Percentiles rank a stretch among this genome's conserved stretches.
phyloP scores from a whole-genome alignment of 352 stramenopile species.

The Phytophthora sp. region DNA sequence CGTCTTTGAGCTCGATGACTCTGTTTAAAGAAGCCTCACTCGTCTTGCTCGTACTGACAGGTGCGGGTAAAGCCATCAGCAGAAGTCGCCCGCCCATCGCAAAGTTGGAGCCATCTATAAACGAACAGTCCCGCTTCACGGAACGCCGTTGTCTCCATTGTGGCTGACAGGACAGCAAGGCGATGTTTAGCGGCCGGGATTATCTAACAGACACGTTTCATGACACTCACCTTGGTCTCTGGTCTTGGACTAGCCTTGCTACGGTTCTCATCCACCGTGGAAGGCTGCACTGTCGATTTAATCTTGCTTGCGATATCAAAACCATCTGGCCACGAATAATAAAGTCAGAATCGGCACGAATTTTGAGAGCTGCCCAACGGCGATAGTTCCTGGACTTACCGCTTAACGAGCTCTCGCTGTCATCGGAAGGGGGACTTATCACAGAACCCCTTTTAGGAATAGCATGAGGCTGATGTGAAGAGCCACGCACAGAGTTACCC shows the following conservation, averaged over 20 bases:
- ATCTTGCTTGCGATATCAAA: constrained; percentile 32
- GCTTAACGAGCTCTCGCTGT: constrained; percentile 49
- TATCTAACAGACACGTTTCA: background rate
- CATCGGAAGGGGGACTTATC: constrained; percentile 16
- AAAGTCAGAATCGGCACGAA: background rate
- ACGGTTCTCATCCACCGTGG: background rate
- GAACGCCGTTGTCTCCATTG: constrained; percentile 58
- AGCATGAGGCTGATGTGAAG: constrained; percentile 4
- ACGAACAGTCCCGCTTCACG: constrained; percentile 66
- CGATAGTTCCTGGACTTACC: constrained; percentile 27
- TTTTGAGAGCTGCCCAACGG: background rate
- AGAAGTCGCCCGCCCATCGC: constrained; percentile 23
- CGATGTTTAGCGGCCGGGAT: background rate
- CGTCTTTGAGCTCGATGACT: constrained; percentile 49
- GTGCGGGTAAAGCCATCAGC: constrained; percentile 17
- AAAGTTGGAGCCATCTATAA: constrained; percentile 45
- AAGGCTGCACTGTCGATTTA: background rate
- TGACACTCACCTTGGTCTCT: constrained; percentile 16
- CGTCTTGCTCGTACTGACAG: constrained; percentile 8
- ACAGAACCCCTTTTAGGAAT: constrained; percentile 11
- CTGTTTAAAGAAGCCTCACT: constrained; percentile 23
- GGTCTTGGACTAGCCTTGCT: background rate
- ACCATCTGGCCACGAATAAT: constrained; percentile 25
- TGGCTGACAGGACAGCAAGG: constrained; percentile 6
- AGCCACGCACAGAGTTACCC: background rate